Percentiles rank a stretch among this genome's conserved stretches.
Conservation (phyloP, 805 yeast species). For the Yarrowia osloensis region DNA sequence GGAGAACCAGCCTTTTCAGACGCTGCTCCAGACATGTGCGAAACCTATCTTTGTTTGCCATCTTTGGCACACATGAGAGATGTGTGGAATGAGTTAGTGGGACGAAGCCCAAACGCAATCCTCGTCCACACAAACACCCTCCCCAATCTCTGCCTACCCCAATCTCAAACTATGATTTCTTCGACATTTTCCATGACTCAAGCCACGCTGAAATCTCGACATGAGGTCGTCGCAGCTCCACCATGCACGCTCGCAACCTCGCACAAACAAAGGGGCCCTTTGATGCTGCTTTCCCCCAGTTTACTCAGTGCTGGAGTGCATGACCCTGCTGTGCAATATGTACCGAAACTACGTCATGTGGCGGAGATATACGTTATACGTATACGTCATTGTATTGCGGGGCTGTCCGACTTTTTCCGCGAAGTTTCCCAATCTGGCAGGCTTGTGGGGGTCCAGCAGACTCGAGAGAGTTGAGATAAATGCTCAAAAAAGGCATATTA, state of each 20-base stretch:
- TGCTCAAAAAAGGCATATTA: too few relatives aligned
- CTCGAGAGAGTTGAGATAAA: too few relatives aligned
- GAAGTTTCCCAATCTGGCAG: not conserved
- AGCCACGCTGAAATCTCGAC: not conserved
- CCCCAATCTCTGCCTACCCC: not conserved
- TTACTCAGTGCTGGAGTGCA: not conserved
- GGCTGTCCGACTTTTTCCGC: not conserved
- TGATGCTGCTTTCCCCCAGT: not conserved
- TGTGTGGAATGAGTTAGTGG: not conserved
- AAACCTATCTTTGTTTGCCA: not conserved
- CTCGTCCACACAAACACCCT: not conserved
- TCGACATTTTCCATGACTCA: too few relatives aligned
- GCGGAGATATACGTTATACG: conserved; percentile 10
- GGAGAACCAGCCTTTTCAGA: not conserved
- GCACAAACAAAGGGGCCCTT: not conserved
- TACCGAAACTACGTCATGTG: not conserved
- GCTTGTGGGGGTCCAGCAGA: too few relatives aligned
- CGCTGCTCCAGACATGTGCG: not conserved
- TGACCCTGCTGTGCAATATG: not conserved
- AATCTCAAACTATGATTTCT: conserved; percentile 1
- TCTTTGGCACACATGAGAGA: not conserved
- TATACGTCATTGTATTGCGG: not conserved
- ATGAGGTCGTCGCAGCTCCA: not conserved
- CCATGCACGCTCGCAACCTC: too few relatives aligned
- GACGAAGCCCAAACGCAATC: not conserved